phyloP scores from a whole-genome alignment of 2,329 filamentous ascomycete genomes.

The Tolypocladium cylindrosporum region DNA sequence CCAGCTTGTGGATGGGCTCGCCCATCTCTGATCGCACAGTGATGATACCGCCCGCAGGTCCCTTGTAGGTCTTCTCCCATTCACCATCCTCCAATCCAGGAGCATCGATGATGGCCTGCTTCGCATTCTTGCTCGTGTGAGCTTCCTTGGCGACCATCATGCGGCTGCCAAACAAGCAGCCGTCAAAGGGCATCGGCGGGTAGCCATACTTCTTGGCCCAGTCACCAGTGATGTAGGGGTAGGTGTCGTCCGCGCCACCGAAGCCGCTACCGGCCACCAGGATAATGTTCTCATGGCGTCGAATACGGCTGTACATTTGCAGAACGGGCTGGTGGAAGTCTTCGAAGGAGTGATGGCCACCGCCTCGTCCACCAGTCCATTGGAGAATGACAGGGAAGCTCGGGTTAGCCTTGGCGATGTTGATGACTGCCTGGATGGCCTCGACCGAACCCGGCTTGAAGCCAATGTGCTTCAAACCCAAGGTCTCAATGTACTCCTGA shows the following conservation, averaged over 20 bases:
- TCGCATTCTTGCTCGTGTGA: conserved; percentile 76
- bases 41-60: conserved; percentile 82
- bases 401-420: conserved; percentile 89
- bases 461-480: conserved; percentile 84
- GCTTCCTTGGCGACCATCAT: conserved; percentile 95
- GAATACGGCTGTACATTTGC: conserved; percentile 82
- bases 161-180: conserved; percentile 80
- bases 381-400: conserved; percentile 87
- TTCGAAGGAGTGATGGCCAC: conserved; percentile 90
- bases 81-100: conserved; percentile 70
- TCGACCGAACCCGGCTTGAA: conserved; percentile 91
- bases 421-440: conserved; percentile 80
- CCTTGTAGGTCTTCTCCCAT: conserved; percentile 93
- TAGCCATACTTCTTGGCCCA: conserved; percentile 86
- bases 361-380: conserved; percentile 90
- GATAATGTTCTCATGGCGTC: conserved; percentile 77
- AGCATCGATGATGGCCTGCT: conserved; percentile 82
- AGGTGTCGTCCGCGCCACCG: conserved; percentile 80
- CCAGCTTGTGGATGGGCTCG: conserved; percentile 97
- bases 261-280: conserved; percentile 88
- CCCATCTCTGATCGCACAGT: conserved; percentile 99
- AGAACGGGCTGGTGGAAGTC: conserved; percentile 91
- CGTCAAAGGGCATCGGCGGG: conserved; percentile 89
- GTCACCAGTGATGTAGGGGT: conserved; percentile 79
- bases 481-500: conserved; percentile 85